Evolutionary conservation across 140 eudicot genomes (phyloP).

Genomic region (Oenanthe javanica): DNA sequence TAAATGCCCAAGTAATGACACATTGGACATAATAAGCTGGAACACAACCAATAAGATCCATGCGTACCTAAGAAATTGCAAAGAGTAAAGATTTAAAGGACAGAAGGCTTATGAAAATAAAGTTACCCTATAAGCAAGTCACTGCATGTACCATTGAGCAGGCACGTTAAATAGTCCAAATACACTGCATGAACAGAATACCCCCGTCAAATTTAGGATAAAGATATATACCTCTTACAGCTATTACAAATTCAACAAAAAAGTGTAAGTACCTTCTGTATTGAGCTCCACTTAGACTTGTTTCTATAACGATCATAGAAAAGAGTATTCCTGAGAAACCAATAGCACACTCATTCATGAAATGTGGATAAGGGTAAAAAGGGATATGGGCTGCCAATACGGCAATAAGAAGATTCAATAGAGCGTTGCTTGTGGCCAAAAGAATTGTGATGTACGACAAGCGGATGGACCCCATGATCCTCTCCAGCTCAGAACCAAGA

Average conservation of each 20-base stretch:
- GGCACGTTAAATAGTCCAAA: slow-evolving; percentile 97
- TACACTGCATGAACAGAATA: slow-evolving; percentile 49
- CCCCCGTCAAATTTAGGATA: slow-evolving; percentile 4
- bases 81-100: not conserved
- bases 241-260: not conserved
- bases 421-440: slow-evolving; percentile 75
- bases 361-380: slow-evolving; percentile 22
- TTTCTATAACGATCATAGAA: slow-evolving; percentile 94
- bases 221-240: not conserved
- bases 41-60: slow-evolving; percentile 74
- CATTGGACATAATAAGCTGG: slow-evolving; percentile 85
- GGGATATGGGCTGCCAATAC: slow-evolving; percentile 67
- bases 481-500: slow-evolving; percentile 88
- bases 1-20: slow-evolving; percentile 90
- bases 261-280: slow-evolving; percentile 53
- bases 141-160: slow-evolving; percentile 58
- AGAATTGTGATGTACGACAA: slow-evolving; percentile 52
- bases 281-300: slow-evolving; percentile 86
- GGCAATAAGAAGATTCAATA: slow-evolving; percentile 72
- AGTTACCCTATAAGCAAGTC: slow-evolving; percentile 9
- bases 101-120: not conserved
- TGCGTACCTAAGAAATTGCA: slow-evolving; percentile 49
- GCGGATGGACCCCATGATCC: slow-evolving; percentile 95
- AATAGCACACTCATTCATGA: slow-evolving; percentile 82
- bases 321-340: slow-evolving; percentile 94